Conservation (phyloP, 306 rosid genomes). For the Acacia confusa region DNA sequence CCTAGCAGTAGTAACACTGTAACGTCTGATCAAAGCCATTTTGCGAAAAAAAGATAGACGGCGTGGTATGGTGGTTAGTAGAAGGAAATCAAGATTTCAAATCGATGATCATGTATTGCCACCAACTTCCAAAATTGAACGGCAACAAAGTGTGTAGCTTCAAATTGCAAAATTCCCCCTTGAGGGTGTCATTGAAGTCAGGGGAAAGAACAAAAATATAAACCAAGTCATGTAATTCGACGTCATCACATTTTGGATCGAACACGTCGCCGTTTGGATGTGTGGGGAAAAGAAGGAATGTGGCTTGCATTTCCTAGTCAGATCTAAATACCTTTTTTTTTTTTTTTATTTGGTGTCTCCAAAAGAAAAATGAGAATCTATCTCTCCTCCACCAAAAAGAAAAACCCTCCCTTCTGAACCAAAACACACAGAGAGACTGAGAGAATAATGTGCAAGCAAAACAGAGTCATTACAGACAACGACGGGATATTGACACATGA, state of each 20-base stretch:
- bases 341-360: neutral
- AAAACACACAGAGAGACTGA: neutral
- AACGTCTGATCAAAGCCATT: neutral
- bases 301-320: constrained; percentile 76
- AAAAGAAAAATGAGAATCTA: constrained; percentile 35
- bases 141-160: neutral
- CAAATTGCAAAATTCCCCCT: constrained; percentile 10
- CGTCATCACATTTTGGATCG: neutral
- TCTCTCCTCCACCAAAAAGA: constrained; percentile 31
- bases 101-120: neutral
- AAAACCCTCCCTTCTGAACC: neutral
- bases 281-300: constrained; percentile 41
- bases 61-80: neutral
- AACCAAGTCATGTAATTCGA: neutral
- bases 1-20: neutral
- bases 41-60: neutral
- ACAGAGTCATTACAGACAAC: neutral
- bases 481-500: neutral
- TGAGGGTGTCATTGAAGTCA: neutral
- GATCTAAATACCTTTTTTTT: constrained; percentile 33
- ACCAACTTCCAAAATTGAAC: neutral
- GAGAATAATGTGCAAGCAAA: neutral
- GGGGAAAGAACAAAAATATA: neutral
- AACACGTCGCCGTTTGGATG: constrained; percentile 3
- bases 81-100: constrained; percentile 21